Percentiles rank a stretch among this genome's conserved stretches.
Evolutionary conservation across 495 filamentous ascomycete genomes (phyloP).

Genomic region (Xylaria sp.): DNA sequence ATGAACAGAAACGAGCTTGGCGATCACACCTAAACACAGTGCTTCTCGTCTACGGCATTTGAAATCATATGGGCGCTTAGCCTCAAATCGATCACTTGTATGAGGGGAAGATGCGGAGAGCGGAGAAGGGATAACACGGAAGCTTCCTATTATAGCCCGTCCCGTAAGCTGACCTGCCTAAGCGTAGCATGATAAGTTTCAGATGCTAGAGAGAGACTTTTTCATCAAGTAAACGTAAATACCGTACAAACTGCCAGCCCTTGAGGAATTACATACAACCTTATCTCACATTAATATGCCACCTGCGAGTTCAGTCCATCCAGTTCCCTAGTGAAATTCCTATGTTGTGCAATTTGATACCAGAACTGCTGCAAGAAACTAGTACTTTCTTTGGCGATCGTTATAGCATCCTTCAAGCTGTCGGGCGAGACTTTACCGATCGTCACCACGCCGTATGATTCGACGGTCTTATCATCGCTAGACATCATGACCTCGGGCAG

Average conservation of each 20-base stretch:
- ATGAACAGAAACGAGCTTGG: background rate
- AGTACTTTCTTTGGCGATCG: constrained; percentile 66
- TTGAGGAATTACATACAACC: background rate
- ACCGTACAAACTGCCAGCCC: background rate
- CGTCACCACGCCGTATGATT: constrained; percentile 75
- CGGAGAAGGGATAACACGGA: background rate
- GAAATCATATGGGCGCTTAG: background rate
- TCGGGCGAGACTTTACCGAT: constrained; percentile 59
- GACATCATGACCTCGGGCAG: constrained; percentile 62
- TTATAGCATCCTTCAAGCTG: constrained; percentile 60
- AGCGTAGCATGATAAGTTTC: background rate
- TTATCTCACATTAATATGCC: constrained; percentile 45
- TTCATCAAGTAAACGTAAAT: background rate
- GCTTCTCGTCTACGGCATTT: constrained; percentile 5
- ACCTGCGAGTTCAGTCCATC: constrained; percentile 64
- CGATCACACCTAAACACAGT: background rate
- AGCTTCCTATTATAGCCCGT: background rate
- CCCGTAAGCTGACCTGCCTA: background rate
- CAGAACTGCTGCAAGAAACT: constrained; percentile 69
- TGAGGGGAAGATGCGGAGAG: constrained; percentile 8
- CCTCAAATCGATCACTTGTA: background rate
- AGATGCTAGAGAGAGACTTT: no score
- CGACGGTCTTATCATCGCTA: constrained; percentile 57
- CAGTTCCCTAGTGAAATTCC: constrained; percentile 75
- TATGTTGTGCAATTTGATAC: constrained; percentile 70